These are phyloP conservation scores for Marchantia polymorpha DNA, from an alignment of 225 moss, liverwort and hornwort genomes.

Conservation along the genomic window DNA sequence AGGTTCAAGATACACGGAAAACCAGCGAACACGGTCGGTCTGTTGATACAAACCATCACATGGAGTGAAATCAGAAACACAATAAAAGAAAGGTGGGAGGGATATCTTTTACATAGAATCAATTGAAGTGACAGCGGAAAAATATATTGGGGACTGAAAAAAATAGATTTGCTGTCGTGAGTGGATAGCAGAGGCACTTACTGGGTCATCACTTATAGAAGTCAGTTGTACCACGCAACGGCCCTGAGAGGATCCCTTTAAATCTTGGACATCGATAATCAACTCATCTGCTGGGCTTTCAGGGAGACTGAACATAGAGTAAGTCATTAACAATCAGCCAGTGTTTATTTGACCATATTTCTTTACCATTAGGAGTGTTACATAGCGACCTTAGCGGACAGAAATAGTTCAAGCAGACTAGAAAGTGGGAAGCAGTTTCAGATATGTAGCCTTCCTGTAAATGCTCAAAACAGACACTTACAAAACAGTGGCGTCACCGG, in stretches of 20 bases:
- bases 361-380: too few species aligned
- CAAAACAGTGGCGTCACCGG: constrained; percentile 73
- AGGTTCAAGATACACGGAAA: constrained; percentile 59
- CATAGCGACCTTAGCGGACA: too few species aligned
- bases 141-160: background rate
- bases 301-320: constrained; percentile 53
- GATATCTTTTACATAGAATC: background rate
- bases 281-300: constrained; percentile 81
- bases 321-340: background rate
- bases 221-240: constrained; percentile 60
- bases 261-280: constrained; percentile 70
- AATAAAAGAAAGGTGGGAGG: background rate
- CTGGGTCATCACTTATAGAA: constrained; percentile 86
- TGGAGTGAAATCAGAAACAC: background rate
- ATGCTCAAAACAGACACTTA: constrained; percentile 30
- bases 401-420: too few species aligned
- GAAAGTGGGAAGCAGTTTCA: too few species aligned
- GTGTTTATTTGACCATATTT: background rate
- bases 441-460: too few species aligned
- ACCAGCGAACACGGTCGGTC: constrained; percentile 92
- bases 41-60: constrained; percentile 27
- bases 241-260: constrained; percentile 67
- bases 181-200: constrained; percentile 13
- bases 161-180: background rate
- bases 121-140: background rate